These are phyloP conservation scores for Apiospora rasikravindrae DNA, from an alignment of 2,329 filamentous ascomycete genomes.

Conservation along the genomic window DNA sequence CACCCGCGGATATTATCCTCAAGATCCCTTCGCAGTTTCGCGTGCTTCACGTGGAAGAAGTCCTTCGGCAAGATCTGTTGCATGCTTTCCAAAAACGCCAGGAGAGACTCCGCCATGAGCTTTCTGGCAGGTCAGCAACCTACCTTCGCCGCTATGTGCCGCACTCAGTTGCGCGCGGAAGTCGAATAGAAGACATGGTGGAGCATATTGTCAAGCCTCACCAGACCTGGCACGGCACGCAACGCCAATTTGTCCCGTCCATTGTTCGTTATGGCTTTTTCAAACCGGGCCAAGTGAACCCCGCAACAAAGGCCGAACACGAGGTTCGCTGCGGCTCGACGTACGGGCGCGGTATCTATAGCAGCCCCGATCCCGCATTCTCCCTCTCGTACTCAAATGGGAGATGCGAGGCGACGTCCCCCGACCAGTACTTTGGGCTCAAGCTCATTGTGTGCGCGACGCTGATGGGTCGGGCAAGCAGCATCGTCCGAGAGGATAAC, in stretches of 20 bases:
- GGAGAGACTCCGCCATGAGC: slow-evolving; percentile 30
- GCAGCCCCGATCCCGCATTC: slow-evolving; percentile 46
- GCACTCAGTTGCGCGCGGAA: slow-evolving; percentile 22
- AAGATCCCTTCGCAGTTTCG: slow-evolving; percentile 39
- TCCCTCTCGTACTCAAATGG: slow-evolving; percentile 42
- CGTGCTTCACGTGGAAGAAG: slow-evolving; percentile 46
- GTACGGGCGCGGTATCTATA: slow-evolving; percentile 50
- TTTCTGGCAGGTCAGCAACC: slow-evolving; percentile 27
- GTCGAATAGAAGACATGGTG: slow-evolving; percentile 38
- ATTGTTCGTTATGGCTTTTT: slow-evolving; percentile 52
- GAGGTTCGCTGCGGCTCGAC: slow-evolving; percentile 43
- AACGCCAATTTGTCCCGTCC: slow-evolving; percentile 41
- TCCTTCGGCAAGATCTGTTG: slow-evolving; percentile 42
- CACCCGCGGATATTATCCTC: slow-evolving; percentile 40
- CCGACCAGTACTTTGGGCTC: slow-evolving; percentile 42
- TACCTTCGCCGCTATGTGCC: slow-evolving; percentile 25
- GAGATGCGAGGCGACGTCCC: slow-evolving; percentile 35
- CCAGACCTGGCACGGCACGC: slow-evolving; percentile 49
- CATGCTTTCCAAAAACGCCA: slow-evolving; percentile 37
- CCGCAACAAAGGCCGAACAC: slow-evolving; percentile 34
- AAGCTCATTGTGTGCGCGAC: slow-evolving; percentile 52
- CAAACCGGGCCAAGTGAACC: slow-evolving; percentile 40
- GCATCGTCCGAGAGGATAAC: slow-evolving; percentile 36
- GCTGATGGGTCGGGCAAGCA: slow-evolving; percentile 48
- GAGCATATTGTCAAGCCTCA: slow-evolving; percentile 42